A percentile compares a stretch with the other conserved stretches of the same genome.
Evolutionary conservation across 1,139 yeast species (phyloP).

Genomic region (Hyphopichia buzzinii): DNA sequence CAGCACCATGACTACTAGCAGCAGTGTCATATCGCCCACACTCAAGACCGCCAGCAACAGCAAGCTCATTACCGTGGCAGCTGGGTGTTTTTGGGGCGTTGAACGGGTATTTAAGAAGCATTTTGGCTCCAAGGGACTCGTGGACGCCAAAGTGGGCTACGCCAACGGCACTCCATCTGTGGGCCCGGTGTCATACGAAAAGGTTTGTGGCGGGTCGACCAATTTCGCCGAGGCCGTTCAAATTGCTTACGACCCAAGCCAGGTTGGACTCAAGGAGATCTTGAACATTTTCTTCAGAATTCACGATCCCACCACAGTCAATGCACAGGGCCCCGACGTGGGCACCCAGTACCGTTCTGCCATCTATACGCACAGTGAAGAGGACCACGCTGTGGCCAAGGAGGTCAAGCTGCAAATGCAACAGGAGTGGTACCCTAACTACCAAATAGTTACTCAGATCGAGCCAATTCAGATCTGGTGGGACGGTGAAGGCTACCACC

Average conservation of each 20-base stretch:
- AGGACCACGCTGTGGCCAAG: conserved; percentile 30
- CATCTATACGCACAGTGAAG: conserved; percentile 58
- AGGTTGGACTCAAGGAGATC: conserved; percentile 57
- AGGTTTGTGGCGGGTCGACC: conserved; percentile 75
- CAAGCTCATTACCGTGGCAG: conserved; percentile 62
- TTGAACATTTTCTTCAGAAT: conserved; percentile 84
- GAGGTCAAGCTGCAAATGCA: conserved; percentile 31
- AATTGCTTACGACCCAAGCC: conserved; percentile 72
- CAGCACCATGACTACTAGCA: conserved; percentile 13
- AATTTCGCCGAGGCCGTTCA: conserved; percentile 78
- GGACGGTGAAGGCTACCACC: conserved; percentile 96
- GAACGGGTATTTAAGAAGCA: conserved; percentile 79
- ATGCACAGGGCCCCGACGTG: conserved; percentile 74
- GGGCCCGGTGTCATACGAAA: conserved; percentile 63
- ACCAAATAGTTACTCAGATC: conserved; percentile 56
- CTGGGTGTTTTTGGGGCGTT: conserved; percentile 96
- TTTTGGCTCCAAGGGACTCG: conserved; percentile 58
- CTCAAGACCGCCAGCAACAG: conserved; percentile 37
- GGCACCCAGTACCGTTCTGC: conserved; percentile 88
- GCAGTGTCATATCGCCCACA: conserved; percentile 29
- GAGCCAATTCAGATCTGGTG: conserved; percentile 69
- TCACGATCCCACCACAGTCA: conserved; percentile 68
- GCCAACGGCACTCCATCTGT: conserved; percentile 65
- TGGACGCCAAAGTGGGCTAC: conserved; percentile 84
- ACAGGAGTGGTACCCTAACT: conserved; percentile 43